These are phyloP conservation scores for Onygenales sp. DNA, from an alignment of 2,329 filamentous ascomycete genomes.

Conservation along the genomic window DNA sequence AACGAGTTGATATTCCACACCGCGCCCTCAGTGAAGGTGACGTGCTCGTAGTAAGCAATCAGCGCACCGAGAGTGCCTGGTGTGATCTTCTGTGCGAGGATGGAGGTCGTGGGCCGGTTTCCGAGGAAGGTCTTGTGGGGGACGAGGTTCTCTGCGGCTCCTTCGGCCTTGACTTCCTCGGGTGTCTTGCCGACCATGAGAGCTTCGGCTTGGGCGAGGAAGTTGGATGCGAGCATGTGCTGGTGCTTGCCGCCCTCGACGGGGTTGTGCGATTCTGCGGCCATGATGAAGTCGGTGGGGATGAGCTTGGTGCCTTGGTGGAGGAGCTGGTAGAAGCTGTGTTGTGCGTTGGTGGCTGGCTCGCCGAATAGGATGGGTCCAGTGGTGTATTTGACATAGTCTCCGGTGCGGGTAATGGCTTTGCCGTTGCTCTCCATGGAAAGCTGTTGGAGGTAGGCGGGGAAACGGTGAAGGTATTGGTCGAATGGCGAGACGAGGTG, in stretches of 20 bases:
- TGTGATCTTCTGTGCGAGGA: conserved; percentile 87
- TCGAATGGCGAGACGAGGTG: conserved; percentile 97
- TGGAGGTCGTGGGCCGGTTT: conserved; percentile 93
- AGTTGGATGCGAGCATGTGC: conserved; percentile 48
- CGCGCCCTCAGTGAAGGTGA: conserved; percentile 94
- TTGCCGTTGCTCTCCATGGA: conserved; percentile 99
- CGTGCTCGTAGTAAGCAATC: conserved; percentile 98
- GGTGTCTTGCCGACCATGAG: conserved; percentile 46
- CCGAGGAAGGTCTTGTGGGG: conserved; percentile 99
- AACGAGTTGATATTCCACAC: conserved; percentile 99
- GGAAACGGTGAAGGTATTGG: conserved; percentile 98
- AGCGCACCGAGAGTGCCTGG: conserved; percentile 86
- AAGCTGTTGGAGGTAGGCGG: conserved; percentile 95
- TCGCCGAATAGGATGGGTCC: conserved; percentile 94
- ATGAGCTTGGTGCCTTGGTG: conserved; percentile 99
- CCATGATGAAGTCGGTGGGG: conserved; percentile 94
- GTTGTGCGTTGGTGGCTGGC: conserved; percentile 96
- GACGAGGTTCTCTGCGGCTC: conserved; percentile 49
- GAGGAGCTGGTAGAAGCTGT: conserved; percentile 99
- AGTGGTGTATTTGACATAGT: conserved; percentile 93
- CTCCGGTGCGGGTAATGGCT: conserved; percentile 78
- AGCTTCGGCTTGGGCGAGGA: conserved; percentile 41
- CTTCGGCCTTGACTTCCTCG: conserved; percentile 39
- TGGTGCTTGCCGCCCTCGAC: conserved; percentile 88
- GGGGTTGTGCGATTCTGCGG: conserved; percentile 93